Percentiles rank a stretch among this genome's conserved stretches.
phyloP scores from a whole-genome alignment of 1,284 basidiomycete species.

The Hymenochaete sp. region DNA sequence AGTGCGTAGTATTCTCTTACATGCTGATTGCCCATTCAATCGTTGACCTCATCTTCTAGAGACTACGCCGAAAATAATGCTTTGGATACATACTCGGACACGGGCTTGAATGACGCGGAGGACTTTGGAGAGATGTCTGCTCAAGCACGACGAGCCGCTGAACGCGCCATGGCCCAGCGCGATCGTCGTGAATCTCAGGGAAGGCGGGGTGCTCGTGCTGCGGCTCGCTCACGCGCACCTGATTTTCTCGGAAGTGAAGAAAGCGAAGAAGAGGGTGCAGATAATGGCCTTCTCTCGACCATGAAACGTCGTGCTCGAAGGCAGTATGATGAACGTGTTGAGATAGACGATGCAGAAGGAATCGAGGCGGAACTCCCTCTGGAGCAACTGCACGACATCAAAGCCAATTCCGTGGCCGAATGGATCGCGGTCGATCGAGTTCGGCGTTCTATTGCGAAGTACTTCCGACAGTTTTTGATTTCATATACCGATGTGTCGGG shows the following conservation, averaged over 20 bases:
- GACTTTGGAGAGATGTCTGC: conserved; percentile 68
- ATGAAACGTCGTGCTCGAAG: conserved; percentile 74
- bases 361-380: conserved; percentile 88
- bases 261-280: conserved; percentile 49
- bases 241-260: conserved; percentile 71
- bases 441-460: conserved; percentile 80
- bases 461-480: conserved; percentile 94
- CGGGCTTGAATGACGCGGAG: conserved; percentile 80
- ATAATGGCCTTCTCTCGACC: conserved; percentile 46
- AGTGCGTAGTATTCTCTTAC: conserved; percentile 41
- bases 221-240: conserved; percentile 71
- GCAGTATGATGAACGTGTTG: conserved; percentile 82
- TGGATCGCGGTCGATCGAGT: conserved; percentile 95
- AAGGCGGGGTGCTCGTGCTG: conserved; percentile 57
- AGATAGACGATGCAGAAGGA: conserved; percentile 79
- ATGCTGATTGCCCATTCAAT: not conserved
- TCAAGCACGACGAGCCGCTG: conserved; percentile 74
- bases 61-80: conserved; percentile 82
- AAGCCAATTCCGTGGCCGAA: conserved; percentile 92
- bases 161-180: conserved; percentile 80
- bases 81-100: conserved; percentile 84
- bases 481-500: conserved; percentile 91
- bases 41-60: conserved; percentile 32
- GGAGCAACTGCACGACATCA: conserved; percentile 96
- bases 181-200: conserved; percentile 72